Conservation (phyloP, 2,329 filamentous ascomycete species). For the Colletotrichum spinosum region DNA sequence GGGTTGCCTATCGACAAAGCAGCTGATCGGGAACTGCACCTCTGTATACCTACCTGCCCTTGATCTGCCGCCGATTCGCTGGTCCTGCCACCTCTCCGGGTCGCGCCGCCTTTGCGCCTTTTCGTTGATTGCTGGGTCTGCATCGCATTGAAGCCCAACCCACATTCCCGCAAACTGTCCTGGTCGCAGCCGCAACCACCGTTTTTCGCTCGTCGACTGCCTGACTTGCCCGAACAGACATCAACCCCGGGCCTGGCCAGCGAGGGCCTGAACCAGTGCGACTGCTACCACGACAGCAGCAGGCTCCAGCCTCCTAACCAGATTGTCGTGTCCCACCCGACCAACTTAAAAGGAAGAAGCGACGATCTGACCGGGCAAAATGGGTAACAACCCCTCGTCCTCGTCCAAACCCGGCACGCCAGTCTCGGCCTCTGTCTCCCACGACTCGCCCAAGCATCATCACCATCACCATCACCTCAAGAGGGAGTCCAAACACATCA, state of each 20-base stretch:
- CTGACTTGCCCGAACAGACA: conserved; percentile 29
- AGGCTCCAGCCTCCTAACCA: conserved; percentile 24
- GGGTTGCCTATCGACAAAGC: conserved; percentile 25
- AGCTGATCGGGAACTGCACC: conserved; percentile 20
- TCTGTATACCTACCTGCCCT: not conserved
- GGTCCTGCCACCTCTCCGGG: conserved; percentile 7
- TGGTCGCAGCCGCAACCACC: conserved; percentile 19
- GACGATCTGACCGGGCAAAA: conserved; percentile 38
- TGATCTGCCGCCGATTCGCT: conserved; percentile 25
- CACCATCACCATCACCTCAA: conserved; percentile 41
- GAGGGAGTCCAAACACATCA: conserved; percentile 63
- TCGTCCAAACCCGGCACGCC: conserved; percentile 48
- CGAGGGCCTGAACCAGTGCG: conserved; percentile 33
- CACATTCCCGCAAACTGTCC: conserved; percentile 11
- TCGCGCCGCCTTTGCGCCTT: conserved; percentile 21
- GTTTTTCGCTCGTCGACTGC: conserved; percentile 21
- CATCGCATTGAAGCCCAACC: conserved; percentile 23
- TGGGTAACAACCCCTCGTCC: conserved; percentile 51
- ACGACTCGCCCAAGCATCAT: conserved; percentile 40
- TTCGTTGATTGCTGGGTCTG: not conserved
- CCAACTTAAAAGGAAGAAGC: conserved; percentile 28
- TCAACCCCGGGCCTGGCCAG: conserved; percentile 22
- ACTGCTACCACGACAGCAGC: not conserved
- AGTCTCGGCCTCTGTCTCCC: conserved; percentile 42
- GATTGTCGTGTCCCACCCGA: conserved; percentile 35